These are phyloP conservation scores for Rosa rugosa DNA, from an alignment of 306 rosid species.

Conservation along the genomic window DNA sequence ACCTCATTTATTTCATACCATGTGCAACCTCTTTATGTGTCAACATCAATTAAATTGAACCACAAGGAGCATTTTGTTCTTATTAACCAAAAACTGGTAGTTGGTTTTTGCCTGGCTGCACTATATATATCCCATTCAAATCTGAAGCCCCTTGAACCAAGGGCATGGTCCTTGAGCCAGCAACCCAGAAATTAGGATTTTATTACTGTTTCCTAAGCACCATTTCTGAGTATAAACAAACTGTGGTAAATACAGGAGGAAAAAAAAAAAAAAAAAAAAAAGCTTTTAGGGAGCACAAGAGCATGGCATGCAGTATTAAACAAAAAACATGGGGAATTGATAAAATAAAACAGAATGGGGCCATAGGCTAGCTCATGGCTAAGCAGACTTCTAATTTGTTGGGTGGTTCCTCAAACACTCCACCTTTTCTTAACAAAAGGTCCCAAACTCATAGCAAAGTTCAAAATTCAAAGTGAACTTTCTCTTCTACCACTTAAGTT, in stretches of 20 bases:
- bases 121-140: background rate
- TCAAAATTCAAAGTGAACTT: slow-evolving; percentile 12
- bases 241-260: slow-evolving; percentile 3
- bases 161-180: slow-evolving; percentile 26
- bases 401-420: slow-evolving; percentile 7
- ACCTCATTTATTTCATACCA: slow-evolving; percentile 15
- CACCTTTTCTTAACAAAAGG: slow-evolving; percentile 11
- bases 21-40: slow-evolving; percentile 39
- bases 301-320: slow-evolving; percentile 23
- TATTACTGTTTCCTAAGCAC: slow-evolving; percentile 20
- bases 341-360: background rate
- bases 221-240: slow-evolving; percentile 6
- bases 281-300: slow-evolving; percentile 35
- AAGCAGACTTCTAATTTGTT: slow-evolving; percentile 12
- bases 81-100: background rate
- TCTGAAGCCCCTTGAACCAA: slow-evolving; percentile 24
- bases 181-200: slow-evolving; percentile 4
- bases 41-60: slow-evolving; percentile 22
- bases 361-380: background rate
- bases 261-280: background rate
- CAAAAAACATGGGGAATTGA: slow-evolving; percentile 30
- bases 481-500: slow-evolving; percentile 5
- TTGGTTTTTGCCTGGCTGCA: background rate
- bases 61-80: background rate
- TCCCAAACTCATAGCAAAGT: slow-evolving; percentile 25